Base-by-base conservation (phyloP, 2,329 filamentous ascomycete genomes). In the Aspergillus aculeatinus region DNA sequence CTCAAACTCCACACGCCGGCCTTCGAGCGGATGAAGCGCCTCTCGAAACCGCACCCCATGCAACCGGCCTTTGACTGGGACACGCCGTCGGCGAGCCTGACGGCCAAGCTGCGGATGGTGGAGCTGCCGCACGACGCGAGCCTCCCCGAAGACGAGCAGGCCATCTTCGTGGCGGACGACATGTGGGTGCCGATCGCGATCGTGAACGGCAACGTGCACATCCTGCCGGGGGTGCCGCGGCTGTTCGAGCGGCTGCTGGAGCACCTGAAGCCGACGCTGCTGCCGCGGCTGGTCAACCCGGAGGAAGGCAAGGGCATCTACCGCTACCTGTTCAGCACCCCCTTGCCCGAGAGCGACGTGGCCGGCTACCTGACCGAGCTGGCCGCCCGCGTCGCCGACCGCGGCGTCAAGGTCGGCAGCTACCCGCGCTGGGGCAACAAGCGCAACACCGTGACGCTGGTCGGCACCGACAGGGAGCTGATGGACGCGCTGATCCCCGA, bases 351-450 rank as follows among this genome's bases (percentile, higher is more conserved):
- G 81, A 97, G 92, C 75, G 85, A 84, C 19, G 87, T 97, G 33
- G 94, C 95, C 12, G 85, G 82, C 19, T 97, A 91, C 73, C 80
- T 99, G 70, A 94, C 92, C 1, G 84, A 91, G 65, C 79, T 98
- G 63, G 91, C 93, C 4, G 83, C 80, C 29, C 86, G 86, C 74
- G 89, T 93, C 23, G 89, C 87, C 73, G 80, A 86, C 0, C 87
- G 85, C 70, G 92, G 92, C 3, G 84, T 98, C 70, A 98, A 98
- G 79, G 92, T 98, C 16, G 95, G 95, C 51, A 96, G 91, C 76
- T 98, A 99, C 77, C 95, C 95, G 39, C 83, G 92, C 58, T 97
- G 93, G 92, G 91, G 90, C 5, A 94, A 91, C 82, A 86, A 87
- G 70, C 83, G 83, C 64, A 98, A 98, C 76, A 95, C 92, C 0